Percentiles rank a stretch among this genome's conserved stretches.
Conservation (phyloP, 1,139 yeast genomes). For the Hyphopichia buzzinii region DNA sequence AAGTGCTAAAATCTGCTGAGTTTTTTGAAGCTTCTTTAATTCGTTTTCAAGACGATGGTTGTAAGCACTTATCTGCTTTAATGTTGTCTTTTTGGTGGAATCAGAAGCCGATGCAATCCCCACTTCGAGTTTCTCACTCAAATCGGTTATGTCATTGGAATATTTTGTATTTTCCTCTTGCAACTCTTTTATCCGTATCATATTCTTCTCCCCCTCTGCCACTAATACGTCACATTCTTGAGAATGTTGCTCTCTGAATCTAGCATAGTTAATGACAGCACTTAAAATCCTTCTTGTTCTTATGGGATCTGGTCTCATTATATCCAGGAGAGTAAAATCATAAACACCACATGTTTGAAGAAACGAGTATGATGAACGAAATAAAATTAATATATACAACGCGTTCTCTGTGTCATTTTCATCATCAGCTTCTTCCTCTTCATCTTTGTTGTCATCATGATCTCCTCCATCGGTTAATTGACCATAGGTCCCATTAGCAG, state of each 20-base stretch:
- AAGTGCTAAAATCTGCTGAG: slow-evolving; percentile 62
- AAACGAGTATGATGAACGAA: slow-evolving; percentile 59
- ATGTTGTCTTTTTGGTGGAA: slow-evolving; percentile 24
- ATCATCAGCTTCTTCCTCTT: slow-evolving; percentile 30
- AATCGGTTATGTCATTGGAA: slow-evolving; percentile 41
- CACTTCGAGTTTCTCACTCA: slow-evolving; percentile 27
- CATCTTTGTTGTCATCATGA: slow-evolving; percentile 11
- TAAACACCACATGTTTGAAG: slow-evolving; percentile 71
- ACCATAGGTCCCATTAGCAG: slow-evolving; percentile 2
- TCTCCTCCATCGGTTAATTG: slow-evolving; percentile 5
- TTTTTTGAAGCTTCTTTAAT: slow-evolving; percentile 57
- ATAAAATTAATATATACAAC: slow-evolving; percentile 50
- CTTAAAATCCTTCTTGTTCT: slow-evolving; percentile 68
- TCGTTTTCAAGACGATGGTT: slow-evolving; percentile 63
- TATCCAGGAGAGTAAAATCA: slow-evolving; percentile 73
- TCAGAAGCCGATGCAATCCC: slow-evolving; percentile 13
- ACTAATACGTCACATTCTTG: slow-evolving; percentile 65
- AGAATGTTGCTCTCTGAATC: slow-evolving; percentile 78
- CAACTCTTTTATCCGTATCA: slow-evolving; percentile 34
- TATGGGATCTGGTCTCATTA: slow-evolving; percentile 61
- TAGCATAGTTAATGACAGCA: slow-evolving; percentile 81
- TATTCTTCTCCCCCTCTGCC: slow-evolving; percentile 49
- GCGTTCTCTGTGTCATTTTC: slow-evolving; percentile 30
- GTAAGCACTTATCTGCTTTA: slow-evolving; percentile 51
- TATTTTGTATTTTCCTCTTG: slow-evolving; percentile 39